A percentile compares a stretch with the other conserved stretches of the same genome.
Conservation (phyloP, 331 rosid genomes). For the Malus hybrid region DNA sequence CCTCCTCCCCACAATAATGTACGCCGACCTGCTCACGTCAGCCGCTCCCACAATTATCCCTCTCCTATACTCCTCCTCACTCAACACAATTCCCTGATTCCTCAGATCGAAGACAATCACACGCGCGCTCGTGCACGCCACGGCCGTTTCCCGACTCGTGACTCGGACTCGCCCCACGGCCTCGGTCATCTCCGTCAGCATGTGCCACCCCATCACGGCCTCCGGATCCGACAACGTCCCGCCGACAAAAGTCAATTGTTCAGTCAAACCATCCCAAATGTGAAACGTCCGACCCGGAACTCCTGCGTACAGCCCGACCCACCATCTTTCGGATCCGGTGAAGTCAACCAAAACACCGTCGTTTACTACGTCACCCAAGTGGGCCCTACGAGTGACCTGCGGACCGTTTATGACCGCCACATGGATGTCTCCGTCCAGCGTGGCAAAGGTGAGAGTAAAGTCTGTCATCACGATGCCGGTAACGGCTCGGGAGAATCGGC, state of each 20-base stretch:
- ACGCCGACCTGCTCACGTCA: conserved; percentile 43
- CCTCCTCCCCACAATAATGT: conserved; percentile 30
- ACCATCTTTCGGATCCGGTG: conserved; percentile 42
- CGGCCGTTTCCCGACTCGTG: conserved; percentile 32
- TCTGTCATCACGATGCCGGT: conserved; percentile 45
- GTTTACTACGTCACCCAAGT: conserved; percentile 31
- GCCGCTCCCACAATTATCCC: conserved; percentile 41
- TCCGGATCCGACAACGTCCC: conserved; percentile 66
- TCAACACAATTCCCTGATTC: conserved; percentile 28
- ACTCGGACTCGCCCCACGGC: conserved; percentile 63
- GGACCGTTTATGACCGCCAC: conserved; percentile 25
- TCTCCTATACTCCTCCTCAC: conserved; percentile 21
- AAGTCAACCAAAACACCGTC: conserved; percentile 78
- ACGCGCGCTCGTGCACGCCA: conserved; percentile 61
- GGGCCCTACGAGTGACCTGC: conserved; percentile 14
- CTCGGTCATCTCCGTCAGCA: conserved; percentile 45
- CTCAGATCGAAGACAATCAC: conserved; percentile 39
- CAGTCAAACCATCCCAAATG: conserved; percentile 48
- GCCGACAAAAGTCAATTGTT: conserved; percentile 36
- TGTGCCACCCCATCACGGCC: conserved; percentile 70
- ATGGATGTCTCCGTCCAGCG: conserved; percentile 57
- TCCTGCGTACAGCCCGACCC: conserved; percentile 86
- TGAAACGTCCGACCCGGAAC: conserved; percentile 59
- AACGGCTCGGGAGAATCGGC: conserved; percentile 55
- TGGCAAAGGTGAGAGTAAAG: conserved; percentile 33